A percentile compares a stretch with the other conserved stretches of the same genome.
Evolutionary conservation across 1,284 basidiomycete species (phyloP).

Genomic region (Microbotryum violaceum): DNA sequence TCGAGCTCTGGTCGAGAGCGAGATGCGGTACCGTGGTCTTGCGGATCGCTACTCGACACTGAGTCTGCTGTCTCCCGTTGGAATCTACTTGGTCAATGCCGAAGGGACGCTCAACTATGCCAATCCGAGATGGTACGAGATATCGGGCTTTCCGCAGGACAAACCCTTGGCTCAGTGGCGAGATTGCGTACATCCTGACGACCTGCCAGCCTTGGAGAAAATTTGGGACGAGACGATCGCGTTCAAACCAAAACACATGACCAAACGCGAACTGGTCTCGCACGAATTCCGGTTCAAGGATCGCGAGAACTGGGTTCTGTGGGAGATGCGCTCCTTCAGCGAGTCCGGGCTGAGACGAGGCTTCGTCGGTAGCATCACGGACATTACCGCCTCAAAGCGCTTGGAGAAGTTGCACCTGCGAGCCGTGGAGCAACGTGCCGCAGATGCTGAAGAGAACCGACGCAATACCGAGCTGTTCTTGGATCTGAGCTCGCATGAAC

Average conservation of each 20-base stretch:
- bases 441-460: slow-evolving; percentile 11
- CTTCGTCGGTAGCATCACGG: slow-evolving; percentile 8
- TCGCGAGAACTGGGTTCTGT: slow-evolving; percentile 1
- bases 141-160: not conserved
- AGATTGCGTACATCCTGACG: not conserved
- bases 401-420: slow-evolving; percentile 8
- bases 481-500: slow-evolving; percentile 9
- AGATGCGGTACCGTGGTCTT: slow-evolving; percentile 9
- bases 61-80: slow-evolving; percentile 5
- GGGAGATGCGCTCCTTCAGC: slow-evolving; percentile 3
- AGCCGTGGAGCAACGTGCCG: slow-evolving; percentile 6
- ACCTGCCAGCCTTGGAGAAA: not conserved
- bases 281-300: slow-evolving; percentile 5
- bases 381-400: slow-evolving; percentile 5
- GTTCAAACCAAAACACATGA: not conserved
- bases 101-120: slow-evolving; percentile 6
- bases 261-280: too few relatives aligned
- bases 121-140: slow-evolving; percentile 4
- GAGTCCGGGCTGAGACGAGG: not conserved
- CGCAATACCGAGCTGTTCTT: slow-evolving; percentile 7
- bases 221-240: slow-evolving; percentile 5
- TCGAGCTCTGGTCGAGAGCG: slow-evolving; percentile 2
- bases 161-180: not conserved
- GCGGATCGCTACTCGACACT: slow-evolving; percentile 10
- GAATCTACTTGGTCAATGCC: slow-evolving; percentile 4